phyloP scores from a whole-genome alignment of 495 filamentous ascomycete genomes.

The Daldinia childiae region DNA sequence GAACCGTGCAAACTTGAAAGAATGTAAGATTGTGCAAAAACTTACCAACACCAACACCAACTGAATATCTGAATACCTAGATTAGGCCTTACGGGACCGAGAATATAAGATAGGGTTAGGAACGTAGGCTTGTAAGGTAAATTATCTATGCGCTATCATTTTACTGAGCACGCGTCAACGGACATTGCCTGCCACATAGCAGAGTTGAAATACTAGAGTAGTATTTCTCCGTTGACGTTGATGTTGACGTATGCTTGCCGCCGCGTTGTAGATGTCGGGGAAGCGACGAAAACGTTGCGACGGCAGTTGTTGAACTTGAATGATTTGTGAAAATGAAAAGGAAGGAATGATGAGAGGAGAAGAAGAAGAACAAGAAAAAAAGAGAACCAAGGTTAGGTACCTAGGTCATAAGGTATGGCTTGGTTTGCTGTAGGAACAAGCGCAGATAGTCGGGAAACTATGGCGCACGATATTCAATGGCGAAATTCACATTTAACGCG shows the following conservation, averaged over 20 bases:
- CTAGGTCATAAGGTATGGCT: not conserved
- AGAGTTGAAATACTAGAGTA: not conserved
- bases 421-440: not conserved
- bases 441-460: not conserved
- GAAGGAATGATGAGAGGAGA: not conserved
- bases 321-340: not conserved
- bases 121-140: not conserved
- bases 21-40: constrained; percentile 8
- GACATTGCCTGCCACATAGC: not conserved
- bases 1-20: constrained; percentile 14
- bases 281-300: not conserved
- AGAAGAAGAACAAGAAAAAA: not conserved
- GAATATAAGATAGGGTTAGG: not conserved
- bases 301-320: not conserved
- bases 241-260: not conserved
- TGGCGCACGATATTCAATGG: constrained; percentile 10
- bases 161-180: not conserved
- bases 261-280: not conserved
- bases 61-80: no score
- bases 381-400: not conserved
- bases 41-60: no score
- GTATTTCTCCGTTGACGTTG: not conserved
- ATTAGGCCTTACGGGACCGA: not conserved
- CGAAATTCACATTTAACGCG: constrained; percentile 25
- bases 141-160: constrained; percentile 9